These are phyloP conservation scores for Gamarada debralockiae DNA, from an alignment of 495 filamentous ascomycete species.

Conservation along the genomic window DNA sequence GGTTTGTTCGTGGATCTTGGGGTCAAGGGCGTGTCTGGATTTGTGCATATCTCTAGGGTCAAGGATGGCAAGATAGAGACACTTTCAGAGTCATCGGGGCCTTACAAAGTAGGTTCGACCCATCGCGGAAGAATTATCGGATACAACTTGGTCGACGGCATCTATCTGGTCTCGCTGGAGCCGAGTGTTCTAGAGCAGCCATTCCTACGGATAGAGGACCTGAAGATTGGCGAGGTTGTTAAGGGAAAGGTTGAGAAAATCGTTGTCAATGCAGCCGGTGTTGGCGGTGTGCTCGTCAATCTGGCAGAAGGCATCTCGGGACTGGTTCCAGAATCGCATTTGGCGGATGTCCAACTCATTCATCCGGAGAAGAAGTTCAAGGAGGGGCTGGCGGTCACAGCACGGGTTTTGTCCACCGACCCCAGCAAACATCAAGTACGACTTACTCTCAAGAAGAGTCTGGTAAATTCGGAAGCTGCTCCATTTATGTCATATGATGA, in stretches of 20 bases:
- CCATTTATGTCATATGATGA: conserved; percentile 73
- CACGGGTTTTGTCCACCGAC: conserved; percentile 78
- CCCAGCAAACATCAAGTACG: conserved; percentile 71
- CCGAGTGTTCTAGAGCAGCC: conserved; percentile 77
- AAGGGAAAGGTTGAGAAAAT: conserved; percentile 82
- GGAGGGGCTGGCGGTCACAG: conserved; percentile 78
- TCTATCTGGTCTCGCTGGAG: conserved; percentile 84
- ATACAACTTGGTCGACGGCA: conserved; percentile 80
- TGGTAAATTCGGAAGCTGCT: conserved; percentile 79
- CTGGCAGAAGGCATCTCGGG: conserved; percentile 83
- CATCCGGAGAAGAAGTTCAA: conserved; percentile 95
- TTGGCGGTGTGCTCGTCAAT: conserved; percentile 76
- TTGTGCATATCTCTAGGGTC: conserved; percentile 89
- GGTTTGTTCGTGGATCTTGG: conserved; percentile 83
- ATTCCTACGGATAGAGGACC: conserved; percentile 85
- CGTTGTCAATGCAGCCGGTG: conserved; percentile 64
- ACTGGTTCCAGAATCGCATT: conserved; percentile 80
- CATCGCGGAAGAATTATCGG: conserved; percentile 82
- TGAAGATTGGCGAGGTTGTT: conserved; percentile 75
- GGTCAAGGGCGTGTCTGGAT: conserved; percentile 68
- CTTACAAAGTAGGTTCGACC: conserved; percentile 68
- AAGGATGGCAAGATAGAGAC: conserved; percentile 82
- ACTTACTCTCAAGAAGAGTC: conserved; percentile 90
- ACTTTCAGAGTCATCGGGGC: conserved; percentile 68
- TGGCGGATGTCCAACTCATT: conserved; percentile 81